These are phyloP conservation scores for Aureoboletus auriporus DNA, from an alignment of 768 basidiomycete species.

Conservation along the genomic window DNA sequence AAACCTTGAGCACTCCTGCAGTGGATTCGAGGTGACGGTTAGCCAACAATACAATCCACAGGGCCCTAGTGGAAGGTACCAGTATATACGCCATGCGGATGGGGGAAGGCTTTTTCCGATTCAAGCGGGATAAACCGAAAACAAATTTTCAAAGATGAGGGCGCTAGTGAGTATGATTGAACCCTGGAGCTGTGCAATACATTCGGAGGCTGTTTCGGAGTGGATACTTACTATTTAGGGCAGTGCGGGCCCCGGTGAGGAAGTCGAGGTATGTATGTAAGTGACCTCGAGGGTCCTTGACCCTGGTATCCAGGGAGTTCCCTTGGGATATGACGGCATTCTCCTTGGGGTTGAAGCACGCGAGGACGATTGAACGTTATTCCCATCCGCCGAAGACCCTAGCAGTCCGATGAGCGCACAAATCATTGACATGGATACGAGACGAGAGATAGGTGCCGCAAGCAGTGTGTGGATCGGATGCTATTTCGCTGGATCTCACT, in stretches of 20 bases:
- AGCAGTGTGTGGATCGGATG: not conserved
- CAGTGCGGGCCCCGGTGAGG: no score
- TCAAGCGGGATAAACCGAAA: not conserved
- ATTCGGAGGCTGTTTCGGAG: no score
- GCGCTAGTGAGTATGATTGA: no score
- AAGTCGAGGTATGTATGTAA: constrained; percentile 4
- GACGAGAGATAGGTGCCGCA: not conserved
- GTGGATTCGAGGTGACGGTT: no score
- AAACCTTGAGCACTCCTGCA: no score
- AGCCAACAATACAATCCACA: no score
- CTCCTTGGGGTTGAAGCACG: not conserved
- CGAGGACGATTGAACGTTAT: not conserved
- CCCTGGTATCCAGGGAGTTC: constrained; percentile 7
- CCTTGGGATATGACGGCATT: not conserved
- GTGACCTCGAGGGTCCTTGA: not conserved
- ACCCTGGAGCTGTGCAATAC: not conserved
- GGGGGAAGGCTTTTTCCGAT: no score
- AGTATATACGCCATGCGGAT: no score
- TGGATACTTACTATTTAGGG: no score
- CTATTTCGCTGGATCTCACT: not conserved
- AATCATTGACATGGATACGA: not conserved
- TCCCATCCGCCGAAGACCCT: constrained; percentile 1
- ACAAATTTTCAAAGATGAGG: no score
- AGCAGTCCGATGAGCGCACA: not conserved
- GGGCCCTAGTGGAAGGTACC: no score